These are phyloP conservation scores for Ogataea glucozyma DNA, from an alignment of 805 yeast species.

Conservation along the genomic window DNA sequence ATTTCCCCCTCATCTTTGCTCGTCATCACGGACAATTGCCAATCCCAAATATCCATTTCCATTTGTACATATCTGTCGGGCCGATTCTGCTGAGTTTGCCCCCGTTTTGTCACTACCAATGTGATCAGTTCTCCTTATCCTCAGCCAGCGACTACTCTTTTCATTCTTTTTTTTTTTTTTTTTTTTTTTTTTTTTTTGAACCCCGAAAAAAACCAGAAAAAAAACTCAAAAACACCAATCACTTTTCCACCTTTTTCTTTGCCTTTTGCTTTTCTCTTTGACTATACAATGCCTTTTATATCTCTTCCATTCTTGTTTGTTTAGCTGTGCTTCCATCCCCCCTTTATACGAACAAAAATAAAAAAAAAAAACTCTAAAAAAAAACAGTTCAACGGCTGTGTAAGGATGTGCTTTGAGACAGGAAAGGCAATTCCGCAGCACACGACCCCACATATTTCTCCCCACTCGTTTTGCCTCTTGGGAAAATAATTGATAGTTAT, in stretches of 20 bases:
- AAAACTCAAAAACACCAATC: not conserved
- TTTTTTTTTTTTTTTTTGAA: too few relatives aligned
- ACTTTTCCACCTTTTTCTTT: not conserved
- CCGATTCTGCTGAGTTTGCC: not conserved
- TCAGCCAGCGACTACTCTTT: too few relatives aligned
- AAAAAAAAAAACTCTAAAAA: slow-evolving; percentile 5
- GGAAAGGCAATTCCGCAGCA: not conserved
- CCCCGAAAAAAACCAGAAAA: too few relatives aligned
- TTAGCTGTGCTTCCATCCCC: slow-evolving; percentile 4
- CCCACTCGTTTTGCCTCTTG: slow-evolving; percentile 6
- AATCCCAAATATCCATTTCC: too few relatives aligned
- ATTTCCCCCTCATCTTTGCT: not conserved
- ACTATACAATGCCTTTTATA: slow-evolving; percentile 7
- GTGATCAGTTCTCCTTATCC: too few relatives aligned
- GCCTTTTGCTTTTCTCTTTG: slow-evolving; percentile 2
- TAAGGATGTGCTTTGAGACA: not conserved
- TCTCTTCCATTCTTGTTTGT: slow-evolving; percentile 5
- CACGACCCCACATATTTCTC: not conserved
- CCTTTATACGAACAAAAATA: slow-evolving; percentile 7
- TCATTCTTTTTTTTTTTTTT: not conserved
- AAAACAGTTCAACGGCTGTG: not conserved
- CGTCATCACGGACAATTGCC: not conserved
- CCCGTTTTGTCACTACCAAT: not conserved
- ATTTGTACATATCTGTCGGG: slow-evolving; percentile 6
- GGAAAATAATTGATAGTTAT: not conserved